Base-by-base conservation (phyloP, 129 eudicot species). In the Ambrosia trifida region DNA sequence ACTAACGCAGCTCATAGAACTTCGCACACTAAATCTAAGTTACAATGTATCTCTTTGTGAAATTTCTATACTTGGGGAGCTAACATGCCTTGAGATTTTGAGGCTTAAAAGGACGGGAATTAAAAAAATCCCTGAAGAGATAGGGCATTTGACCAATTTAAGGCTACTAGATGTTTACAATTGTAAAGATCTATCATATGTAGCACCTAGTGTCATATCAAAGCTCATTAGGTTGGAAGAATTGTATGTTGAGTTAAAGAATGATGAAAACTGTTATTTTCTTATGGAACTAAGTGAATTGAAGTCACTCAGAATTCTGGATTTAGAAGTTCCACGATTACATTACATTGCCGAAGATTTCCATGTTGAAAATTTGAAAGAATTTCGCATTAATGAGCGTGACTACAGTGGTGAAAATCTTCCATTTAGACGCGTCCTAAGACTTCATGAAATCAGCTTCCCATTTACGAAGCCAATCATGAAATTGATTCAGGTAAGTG, bases 171-270 rank as follows among this genome's bases (percentile, higher is more conserved):
- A 64, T 2, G 6, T 14, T 38, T 4, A 20, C 0, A 4, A 5
- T 4, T 74, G 72, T 20, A 0, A 0, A 1, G 0, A 8, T 28
- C 11, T 52, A 17, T 44, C 19, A 30, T 11, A 5, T 11, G 7
- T 72, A 61, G 3, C 58, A 7, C 33, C 35, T 8, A 63, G 74
- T 49, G 73, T 69, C 30, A 18, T 50, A 54, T 74, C 35, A 30
- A 69, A 36, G 32, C 63, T 69, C 16, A 16, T 8, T 54, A 14
- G 46, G 30, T 51, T 69, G 32, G 61, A 54, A 51, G 62, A 17
- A 50, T 64, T 64, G 16, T 18, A 41, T 41, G 2, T 64, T 41
- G 88, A 50, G 58, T 19, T 4, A 12, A 13, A 38, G 49, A 16
- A 64, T 7, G 28, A 28, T 3, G 2, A 32, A 13, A 3, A 9